Percentiles rank a stretch among this genome's conserved stretches.
phyloP scores from a whole-genome alignment of 306 rosid species.

The Vicia sativa region DNA sequence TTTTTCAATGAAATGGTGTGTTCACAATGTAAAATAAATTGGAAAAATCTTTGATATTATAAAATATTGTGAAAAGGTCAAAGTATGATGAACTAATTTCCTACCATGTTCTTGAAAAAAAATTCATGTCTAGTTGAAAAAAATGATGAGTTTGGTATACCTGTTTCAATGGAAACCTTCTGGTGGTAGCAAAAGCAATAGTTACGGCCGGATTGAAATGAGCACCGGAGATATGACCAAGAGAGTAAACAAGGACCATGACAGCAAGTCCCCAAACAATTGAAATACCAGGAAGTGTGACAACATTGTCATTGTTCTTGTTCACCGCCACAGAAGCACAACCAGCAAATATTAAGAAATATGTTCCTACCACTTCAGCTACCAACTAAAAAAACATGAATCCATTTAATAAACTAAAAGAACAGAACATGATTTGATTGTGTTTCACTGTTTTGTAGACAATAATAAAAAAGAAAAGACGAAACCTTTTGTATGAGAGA shows the following conservation, averaged over 20 bases:
- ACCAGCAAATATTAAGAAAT: slow-evolving; percentile 82
- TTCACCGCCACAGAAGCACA: slow-evolving; percentile 80
- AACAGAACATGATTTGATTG: not conserved
- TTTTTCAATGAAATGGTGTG: not conserved
- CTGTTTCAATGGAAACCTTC: slow-evolving; percentile 75
- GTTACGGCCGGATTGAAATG: slow-evolving; percentile 95
- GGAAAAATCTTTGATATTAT: slow-evolving; percentile 2
- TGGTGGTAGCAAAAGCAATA: slow-evolving; percentile 69
- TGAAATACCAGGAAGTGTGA: slow-evolving; percentile 69
- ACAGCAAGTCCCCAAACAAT: slow-evolving; percentile 80
- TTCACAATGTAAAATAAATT: slow-evolving; percentile 14
- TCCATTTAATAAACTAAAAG: not conserved
- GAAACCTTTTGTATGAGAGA: slow-evolving; percentile 75
- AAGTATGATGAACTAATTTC: slow-evolving; percentile 25
- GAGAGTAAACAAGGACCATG: slow-evolving; percentile 67
- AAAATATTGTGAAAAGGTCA: not conserved
- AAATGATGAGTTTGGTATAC: slow-evolving; percentile 41
- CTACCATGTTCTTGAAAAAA: not conserved
- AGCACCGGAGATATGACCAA: slow-evolving; percentile 92
- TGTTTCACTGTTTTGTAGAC: not conserved
- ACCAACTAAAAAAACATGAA: slow-evolving; percentile 45
- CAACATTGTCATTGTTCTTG: slow-evolving; percentile 41
- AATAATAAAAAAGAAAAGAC: not conserved
- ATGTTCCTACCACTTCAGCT: slow-evolving; percentile 82
- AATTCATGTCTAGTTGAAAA: not conserved